Percentiles rank a stretch among this genome's conserved stretches.
Conservation (phyloP, 352 stramenopile genomes). For the Blastocystis sp. region DNA sequence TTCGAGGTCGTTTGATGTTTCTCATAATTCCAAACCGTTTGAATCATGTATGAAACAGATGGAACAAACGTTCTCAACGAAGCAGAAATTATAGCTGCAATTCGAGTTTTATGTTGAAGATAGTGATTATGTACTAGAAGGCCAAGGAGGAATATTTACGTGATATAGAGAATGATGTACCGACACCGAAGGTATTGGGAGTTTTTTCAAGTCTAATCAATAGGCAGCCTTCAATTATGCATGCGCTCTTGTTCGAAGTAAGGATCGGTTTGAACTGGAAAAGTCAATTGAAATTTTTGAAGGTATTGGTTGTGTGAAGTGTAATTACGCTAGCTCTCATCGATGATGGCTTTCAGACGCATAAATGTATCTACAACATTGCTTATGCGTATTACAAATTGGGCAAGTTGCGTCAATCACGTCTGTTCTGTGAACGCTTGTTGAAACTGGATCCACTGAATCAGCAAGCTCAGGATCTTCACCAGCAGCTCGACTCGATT, state of each 20-base stretch:
- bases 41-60: conserved; percentile 19
- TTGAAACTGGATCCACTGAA: conserved; percentile 33
- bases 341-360: conserved; percentile 27
- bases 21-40: too few species aligned
- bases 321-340: not conserved
- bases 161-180: conserved; percentile 43
- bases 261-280: not conserved
- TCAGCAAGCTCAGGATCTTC: conserved; percentile 30
- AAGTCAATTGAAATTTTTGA: conserved; percentile 36
- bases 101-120: not conserved
- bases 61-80: conserved; percentile 30
- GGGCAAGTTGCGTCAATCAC: conserved; percentile 16
- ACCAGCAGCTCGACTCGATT: conserved; percentile 16
- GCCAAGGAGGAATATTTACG: conserved; percentile 39
- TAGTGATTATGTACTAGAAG: not conserved
- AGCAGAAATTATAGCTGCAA: not conserved
- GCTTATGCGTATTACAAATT: conserved; percentile 36
- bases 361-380: conserved; percentile 46
- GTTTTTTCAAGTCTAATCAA: not conserved
- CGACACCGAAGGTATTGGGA: not conserved
- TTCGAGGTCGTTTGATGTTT: too few species aligned
- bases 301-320: not conserved
- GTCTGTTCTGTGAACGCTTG: conserved; percentile 23
- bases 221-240: conserved; percentile 43
- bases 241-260: conserved; percentile 12